phyloP scores from a whole-genome alignment of 371 early-diverging fungal genomes.

The Syncephalastrum sp. region DNA sequence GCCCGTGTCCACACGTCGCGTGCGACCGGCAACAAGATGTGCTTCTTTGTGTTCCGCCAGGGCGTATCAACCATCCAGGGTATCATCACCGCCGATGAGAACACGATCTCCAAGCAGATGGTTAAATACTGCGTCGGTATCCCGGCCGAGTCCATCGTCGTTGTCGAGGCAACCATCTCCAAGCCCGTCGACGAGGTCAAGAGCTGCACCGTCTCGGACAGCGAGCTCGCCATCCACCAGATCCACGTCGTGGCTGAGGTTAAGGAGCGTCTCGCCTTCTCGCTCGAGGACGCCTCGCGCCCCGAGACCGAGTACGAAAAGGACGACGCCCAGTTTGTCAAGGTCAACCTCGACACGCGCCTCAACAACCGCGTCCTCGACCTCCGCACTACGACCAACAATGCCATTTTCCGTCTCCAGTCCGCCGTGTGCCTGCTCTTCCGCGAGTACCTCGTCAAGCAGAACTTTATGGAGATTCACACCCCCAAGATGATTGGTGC shows the following conservation, averaged over 20 bases:
- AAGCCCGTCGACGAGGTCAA: slow-evolving; percentile 84
- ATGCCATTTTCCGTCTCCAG: slow-evolving; percentile 98
- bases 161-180: slow-evolving; percentile 79
- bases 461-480: slow-evolving; percentile 97
- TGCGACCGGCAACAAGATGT: slow-evolving; percentile 86
- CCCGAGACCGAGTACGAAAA: slow-evolving; percentile 79
- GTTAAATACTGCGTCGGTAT: slow-evolving; percentile 88
- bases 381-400: slow-evolving; percentile 95
- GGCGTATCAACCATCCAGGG: slow-evolving; percentile 88
- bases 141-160: slow-evolving; percentile 86
- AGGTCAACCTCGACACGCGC: slow-evolving; percentile 92
- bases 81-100: slow-evolving; percentile 66
- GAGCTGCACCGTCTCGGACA: slow-evolving; percentile 89
- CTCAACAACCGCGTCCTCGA: slow-evolving; percentile 98
- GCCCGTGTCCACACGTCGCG: slow-evolving; percentile 92
- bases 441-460: slow-evolving; percentile 86
- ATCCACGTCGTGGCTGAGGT: slow-evolving; percentile 82
- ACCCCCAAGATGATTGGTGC: slow-evolving; percentile 98
- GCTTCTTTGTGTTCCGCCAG: slow-evolving; percentile 93
- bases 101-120: slow-evolving; percentile 91
- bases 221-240: slow-evolving; percentile 81
- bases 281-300: slow-evolving; percentile 93
- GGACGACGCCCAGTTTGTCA: slow-evolving; percentile 66
- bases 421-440: slow-evolving; percentile 93
- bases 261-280: slow-evolving; percentile 88